Evolutionary conservation across 23 red algal genomes (phyloP).

Genomic region (Pyropia yezoensis): DNA sequence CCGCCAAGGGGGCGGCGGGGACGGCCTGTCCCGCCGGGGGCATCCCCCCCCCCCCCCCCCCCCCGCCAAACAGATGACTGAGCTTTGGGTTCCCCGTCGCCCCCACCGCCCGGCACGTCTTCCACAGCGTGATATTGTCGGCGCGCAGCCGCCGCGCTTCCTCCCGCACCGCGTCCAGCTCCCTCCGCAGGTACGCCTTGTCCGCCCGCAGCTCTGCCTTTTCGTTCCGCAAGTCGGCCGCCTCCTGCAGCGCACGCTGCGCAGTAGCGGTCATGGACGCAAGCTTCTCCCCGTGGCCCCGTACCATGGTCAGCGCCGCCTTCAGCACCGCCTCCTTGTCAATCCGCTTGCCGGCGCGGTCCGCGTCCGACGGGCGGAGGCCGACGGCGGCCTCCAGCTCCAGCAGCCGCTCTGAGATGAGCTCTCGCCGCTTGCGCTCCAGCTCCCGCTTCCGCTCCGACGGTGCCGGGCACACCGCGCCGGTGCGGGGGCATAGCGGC

Average conservation of each 20-base stretch:
- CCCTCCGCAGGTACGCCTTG: conserved; percentile 50
- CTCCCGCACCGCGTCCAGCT: conserved; percentile 50
- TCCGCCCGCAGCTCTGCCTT: conserved; percentile 59
- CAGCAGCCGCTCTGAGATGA: conserved; percentile 50
- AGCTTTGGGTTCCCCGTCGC: too few species aligned
- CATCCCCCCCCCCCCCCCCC: too few species aligned
- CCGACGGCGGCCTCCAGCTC: conserved; percentile 28
- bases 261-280: conserved; percentile 8
- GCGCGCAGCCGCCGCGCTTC: conserved; percentile 33
- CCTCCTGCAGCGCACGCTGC: conserved; percentile 22
- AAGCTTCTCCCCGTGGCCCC: conserved; percentile 27
- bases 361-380: background rate
- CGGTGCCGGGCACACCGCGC: too few species aligned
- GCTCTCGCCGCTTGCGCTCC: conserved; percentile 63
- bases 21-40: too few species aligned
- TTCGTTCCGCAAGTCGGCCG: conserved; percentile 41
- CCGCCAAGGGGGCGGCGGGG: too few species aligned
- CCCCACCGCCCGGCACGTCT: conserved; percentile 4
- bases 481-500: too few species aligned
- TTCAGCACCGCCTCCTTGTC: conserved; percentile 76
- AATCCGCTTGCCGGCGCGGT: conserved; percentile 35
- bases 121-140: conserved; percentile 64
- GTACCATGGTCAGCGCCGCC: conserved; percentile 42
- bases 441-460: conserved; percentile 59
- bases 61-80: too few species aligned